Evolutionary conservation across 805 yeast genomes (phyloP).

Genomic region (Barnettozyma wickerhamii): DNA sequence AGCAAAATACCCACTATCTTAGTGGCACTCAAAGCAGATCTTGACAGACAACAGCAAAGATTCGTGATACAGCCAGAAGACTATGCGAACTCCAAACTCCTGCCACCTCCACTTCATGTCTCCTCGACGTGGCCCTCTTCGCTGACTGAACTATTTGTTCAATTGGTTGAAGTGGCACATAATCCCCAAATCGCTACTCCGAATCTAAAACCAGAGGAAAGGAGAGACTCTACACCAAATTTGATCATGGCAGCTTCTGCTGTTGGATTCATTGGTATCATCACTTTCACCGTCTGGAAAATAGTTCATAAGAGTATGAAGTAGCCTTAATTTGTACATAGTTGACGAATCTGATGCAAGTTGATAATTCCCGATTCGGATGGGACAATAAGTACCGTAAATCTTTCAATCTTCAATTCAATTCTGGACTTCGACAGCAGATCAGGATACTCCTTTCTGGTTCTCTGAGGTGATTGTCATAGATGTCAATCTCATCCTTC

Average conservation of each 20-base stretch:
- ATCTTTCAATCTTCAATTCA: too few species aligned
- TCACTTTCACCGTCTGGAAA: slow-evolving; percentile 63
- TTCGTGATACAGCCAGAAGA: slow-evolving; percentile 83
- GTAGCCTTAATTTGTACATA: not conserved
- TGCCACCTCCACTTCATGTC: slow-evolving; percentile 86
- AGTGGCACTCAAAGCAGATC: slow-evolving; percentile 92
- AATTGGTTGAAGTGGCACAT: slow-evolving; percentile 83
- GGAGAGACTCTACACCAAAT: slow-evolving; percentile 44
- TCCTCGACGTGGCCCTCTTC: slow-evolving; percentile 90
- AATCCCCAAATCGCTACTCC: slow-evolving; percentile 77
- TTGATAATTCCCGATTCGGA: not conserved
- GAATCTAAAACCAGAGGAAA: slow-evolving; percentile 62
- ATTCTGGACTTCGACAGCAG: too few species aligned
- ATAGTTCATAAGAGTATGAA: slow-evolving; percentile 18
- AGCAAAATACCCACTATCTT: slow-evolving; percentile 75
- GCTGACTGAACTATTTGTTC: slow-evolving; percentile 76
- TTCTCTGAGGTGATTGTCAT: too few species aligned
- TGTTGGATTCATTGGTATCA: slow-evolving; percentile 57
- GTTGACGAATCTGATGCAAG: too few species aligned
- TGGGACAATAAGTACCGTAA: not conserved
- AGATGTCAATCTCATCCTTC: not conserved
- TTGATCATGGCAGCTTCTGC: slow-evolving; percentile 66
- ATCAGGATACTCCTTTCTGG: too few species aligned
- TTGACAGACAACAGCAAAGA: slow-evolving; percentile 93
- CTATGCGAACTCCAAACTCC: slow-evolving; percentile 58